Evolutionary conservation across 148 eudicot genomes (phyloP).

Genomic region (Rhododendron griersonianum): DNA sequence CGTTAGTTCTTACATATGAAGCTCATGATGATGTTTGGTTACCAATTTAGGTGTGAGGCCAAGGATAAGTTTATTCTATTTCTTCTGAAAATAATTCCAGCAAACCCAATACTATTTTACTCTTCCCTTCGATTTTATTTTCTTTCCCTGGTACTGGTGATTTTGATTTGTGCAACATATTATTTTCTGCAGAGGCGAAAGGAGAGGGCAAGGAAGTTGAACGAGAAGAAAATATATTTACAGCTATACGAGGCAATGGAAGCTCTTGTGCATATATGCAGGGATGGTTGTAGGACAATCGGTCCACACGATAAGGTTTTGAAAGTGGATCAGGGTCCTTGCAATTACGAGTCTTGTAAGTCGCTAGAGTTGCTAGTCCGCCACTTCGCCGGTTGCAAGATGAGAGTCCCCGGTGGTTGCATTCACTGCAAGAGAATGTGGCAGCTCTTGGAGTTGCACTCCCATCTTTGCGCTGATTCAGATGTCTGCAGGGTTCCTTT

Average conservation of each 20-base stretch:
- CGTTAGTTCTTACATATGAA: neutral
- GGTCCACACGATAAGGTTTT: constrained; percentile 71
- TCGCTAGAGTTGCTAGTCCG: constrained; percentile 64
- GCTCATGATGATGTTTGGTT: neutral
- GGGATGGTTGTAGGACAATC: constrained; percentile 83
- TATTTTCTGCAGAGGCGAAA: constrained; percentile 41
- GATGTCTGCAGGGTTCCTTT: constrained; percentile 75
- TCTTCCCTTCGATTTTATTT: neutral
- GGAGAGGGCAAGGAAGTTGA: constrained; percentile 33
- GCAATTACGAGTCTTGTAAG: constrained; percentile 62
- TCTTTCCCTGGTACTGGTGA: neutral
- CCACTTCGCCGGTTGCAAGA: constrained; percentile 81
- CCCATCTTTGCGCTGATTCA: constrained; percentile 70
- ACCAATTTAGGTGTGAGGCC: neutral
- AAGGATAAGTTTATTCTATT: neutral
- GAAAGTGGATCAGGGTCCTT: constrained; percentile 53
- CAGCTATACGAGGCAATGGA: constrained; percentile 94
- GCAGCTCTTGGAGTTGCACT: constrained; percentile 83
- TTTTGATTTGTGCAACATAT: neutral
- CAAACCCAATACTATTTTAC: neutral
- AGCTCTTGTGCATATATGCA: constrained; percentile 83
- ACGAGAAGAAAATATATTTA: constrained; percentile 57
- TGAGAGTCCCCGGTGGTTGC: constrained; percentile 80
- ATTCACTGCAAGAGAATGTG: constrained; percentile 88
- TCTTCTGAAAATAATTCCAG: neutral